Evolutionary conservation across 768 basidiomycete species (phyloP).

Genomic region (Kwoniella shandongensis): DNA sequence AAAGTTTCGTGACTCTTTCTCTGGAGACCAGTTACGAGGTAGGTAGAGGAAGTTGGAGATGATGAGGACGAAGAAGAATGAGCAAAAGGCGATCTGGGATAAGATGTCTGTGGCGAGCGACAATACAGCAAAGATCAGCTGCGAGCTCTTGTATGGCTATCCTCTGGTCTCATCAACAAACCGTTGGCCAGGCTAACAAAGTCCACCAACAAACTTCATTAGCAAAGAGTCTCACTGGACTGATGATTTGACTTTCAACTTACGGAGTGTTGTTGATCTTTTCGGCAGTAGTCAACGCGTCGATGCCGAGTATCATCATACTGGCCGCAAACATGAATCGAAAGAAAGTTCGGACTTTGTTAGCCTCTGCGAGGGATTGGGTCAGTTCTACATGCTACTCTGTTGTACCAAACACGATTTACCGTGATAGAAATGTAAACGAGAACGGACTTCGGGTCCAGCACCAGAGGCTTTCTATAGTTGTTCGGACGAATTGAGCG

Average conservation of each 20-base stretch:
- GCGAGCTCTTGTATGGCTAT: background rate
- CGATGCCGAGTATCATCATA: constrained; percentile 27
- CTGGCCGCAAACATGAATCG: constrained; percentile 27
- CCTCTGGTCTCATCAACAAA: no score
- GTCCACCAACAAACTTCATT: background rate
- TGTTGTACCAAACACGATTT: background rate
- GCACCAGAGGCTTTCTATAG: constrained; percentile 42
- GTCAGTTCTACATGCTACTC: background rate
- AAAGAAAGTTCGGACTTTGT: constrained; percentile 40
- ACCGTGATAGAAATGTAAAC: constrained; percentile 42
- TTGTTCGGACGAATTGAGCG: no score
- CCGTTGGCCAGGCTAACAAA: constrained; percentile 8
- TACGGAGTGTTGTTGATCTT: constrained; percentile 23
- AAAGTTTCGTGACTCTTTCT: constrained; percentile 3
- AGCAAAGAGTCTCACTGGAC: background rate
- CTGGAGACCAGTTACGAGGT: constrained; percentile 22
- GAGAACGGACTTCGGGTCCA: constrained; percentile 36
- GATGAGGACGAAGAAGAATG: constrained; percentile 30
- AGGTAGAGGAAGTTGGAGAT: constrained; percentile 34
- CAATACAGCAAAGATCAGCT: background rate
- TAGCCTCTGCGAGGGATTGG: constrained; percentile 18
- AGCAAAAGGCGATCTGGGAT: constrained; percentile 20
- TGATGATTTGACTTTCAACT: no score
- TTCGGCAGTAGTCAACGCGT: constrained; percentile 28
- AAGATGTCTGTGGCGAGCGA: constrained; percentile 18